Base-by-base conservation (phyloP, 306 rosid genomes). In the Castanea mollissima region DNA sequence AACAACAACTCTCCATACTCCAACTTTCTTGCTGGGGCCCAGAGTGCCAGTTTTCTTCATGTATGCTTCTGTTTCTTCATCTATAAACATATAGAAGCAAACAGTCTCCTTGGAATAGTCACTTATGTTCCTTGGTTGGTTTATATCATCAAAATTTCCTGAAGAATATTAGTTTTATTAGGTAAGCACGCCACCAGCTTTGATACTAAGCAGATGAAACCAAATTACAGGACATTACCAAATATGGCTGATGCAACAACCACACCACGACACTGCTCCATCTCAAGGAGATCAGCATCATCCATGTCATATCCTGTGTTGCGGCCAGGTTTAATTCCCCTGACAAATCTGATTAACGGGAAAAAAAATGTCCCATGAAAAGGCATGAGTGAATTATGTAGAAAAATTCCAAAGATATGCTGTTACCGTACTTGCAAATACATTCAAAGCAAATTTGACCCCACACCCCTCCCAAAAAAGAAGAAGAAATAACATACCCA, bases 201-300 rank as follows among this genome's bases (percentile, higher is more conserved):
- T 70, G 55, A 69, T 76, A 54, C 58, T 62, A 56, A 56, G 64
- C 25, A 63, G 83, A 51, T 20, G 51, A 72, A 44, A 77, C 49
- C 73, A 31, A 83, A 31, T 76, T 64, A 81, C 49, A 29, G 71
- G 74, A 78, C 19, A 68, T 77, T 86, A 94, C 98, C 95, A 85
- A 92, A 94, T 83, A 94, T 84, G 77, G 97, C 94, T n/a, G 98
- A 94, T 64, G 97, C 97, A 82, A 94, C 97, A 81, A 92, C 97
- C 65, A 95, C 89, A 29, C 97, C 99, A 34, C 19, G 84, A 77
- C 98, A 94, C 74, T 84, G 92, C 62, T 94, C 97, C 97, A 92
- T 91, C 38, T 88, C 88, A 79, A 72, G 78, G 71, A 90, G 93
- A 80, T 91, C 97, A 52, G 65, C 92, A 31, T 90, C 93, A 81